phyloP scores from a whole-genome alignment of 805 yeast genomes.

The Zygotorulaspora sp. region DNA sequence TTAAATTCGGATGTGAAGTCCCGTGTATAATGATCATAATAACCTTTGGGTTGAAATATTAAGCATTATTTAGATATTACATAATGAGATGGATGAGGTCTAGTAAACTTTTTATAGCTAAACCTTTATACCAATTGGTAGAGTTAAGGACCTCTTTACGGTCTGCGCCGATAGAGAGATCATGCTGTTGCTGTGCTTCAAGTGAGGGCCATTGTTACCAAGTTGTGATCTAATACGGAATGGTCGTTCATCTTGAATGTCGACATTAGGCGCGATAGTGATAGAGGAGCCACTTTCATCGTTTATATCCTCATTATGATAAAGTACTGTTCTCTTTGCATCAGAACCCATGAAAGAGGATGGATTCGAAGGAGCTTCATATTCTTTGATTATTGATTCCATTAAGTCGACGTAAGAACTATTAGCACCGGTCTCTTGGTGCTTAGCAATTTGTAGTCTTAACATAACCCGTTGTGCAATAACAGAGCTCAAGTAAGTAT shows the following conservation, averaged over 20 bases:
- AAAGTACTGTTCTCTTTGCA: too few species aligned
- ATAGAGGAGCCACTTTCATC: too few species aligned
- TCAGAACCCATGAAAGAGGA: background rate
- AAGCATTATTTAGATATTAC: too few species aligned
- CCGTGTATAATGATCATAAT: too few species aligned
- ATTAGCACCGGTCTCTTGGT: slow-evolving; percentile 17
- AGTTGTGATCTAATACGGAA: slow-evolving; percentile 14
- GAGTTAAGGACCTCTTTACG: slow-evolving; percentile 29
- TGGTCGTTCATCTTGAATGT: slow-evolving; percentile 1
- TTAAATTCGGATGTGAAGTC: too few species aligned
- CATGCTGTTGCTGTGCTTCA: slow-evolving; percentile 14
- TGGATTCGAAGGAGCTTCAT: slow-evolving; percentile 12
- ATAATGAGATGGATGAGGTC: too few species aligned
- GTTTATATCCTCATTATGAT: too few species aligned
- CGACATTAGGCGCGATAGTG: too few species aligned
- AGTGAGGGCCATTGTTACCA: slow-evolving; percentile 4
- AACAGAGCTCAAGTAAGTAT: slow-evolving; percentile 24
- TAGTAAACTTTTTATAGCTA: slow-evolving; percentile 8
- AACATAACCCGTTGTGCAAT: slow-evolving; percentile 27
- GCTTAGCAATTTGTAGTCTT: slow-evolving; percentile 28
- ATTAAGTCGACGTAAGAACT: slow-evolving; percentile 12
- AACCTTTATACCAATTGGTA: slow-evolving; percentile 31
- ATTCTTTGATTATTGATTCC: slow-evolving; percentile 15
- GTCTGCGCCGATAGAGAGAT: slow-evolving; percentile 17
- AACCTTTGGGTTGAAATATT: too few species aligned